Base-by-base conservation (phyloP, 352 stramenopile species). In the Pelagophyceae sp. region DNA sequence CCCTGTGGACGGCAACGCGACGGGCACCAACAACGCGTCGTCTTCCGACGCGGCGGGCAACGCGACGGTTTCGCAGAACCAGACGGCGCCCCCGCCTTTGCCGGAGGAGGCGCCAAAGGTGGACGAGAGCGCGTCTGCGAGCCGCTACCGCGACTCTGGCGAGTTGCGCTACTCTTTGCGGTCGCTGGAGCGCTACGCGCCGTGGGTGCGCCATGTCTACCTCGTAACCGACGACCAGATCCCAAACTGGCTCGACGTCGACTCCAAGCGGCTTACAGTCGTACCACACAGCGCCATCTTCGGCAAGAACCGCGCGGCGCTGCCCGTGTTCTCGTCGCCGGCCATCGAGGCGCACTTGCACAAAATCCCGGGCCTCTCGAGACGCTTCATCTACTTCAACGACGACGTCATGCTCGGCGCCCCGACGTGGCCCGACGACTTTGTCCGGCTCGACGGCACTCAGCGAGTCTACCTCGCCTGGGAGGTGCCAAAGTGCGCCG, bases 321-420 rank as follows among this genome's bases (percentile, higher is more conserved):
- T 98, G 65, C 93, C 93, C 15, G 92, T 96, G 0, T 98, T 98
- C 84, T 94, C 87, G 51, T 97, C 93, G 11, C 91, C 93, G 0
- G 88, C 93, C 27, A 98, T 98, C 77, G 93, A 97, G 83, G 91
- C 91, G 84, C 93, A 93, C 75, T 78, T 98, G 17, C 93, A 97
- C 82, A 91, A 91, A 76, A 96, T 98, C 76, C 91, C 90, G 0
- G 91, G 90, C 0, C 83, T 98, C 6, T 95, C 89, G 74, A 83
- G 94, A 31, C 88, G 90, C 75, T 98, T 98, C 79, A 76, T 98
- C 1, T 98, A 98, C 82, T 97, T 98, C 78, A 98, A 98, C 80
- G 93, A 98, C 81, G 93, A 98, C 82, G 93, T 98, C 17, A 94
- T 98, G 78, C 84, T 98, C 0, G 93, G 93, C 51, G 86, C 90